These are phyloP conservation scores for Aphanomyces euteiches DNA, from an alignment of 352 stramenopile genomes.

Conservation along the genomic window DNA sequence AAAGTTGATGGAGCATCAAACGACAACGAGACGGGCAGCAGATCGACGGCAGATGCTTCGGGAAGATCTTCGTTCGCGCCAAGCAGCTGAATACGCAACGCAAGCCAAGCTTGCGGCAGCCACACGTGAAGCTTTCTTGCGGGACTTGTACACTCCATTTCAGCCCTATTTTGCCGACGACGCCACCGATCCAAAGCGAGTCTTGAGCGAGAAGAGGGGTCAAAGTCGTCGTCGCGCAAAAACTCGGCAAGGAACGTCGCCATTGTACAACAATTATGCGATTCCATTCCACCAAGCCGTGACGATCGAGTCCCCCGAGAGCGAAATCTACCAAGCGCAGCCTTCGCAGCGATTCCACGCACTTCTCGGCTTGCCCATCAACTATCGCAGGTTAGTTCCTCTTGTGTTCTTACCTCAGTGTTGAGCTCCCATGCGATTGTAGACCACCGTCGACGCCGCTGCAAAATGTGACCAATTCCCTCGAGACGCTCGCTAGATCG, in stretches of 20 bases:
- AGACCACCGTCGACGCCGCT: neutral
- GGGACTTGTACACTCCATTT: slow-evolving; percentile 23
- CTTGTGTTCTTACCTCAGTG: neutral
- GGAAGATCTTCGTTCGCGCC: slow-evolving; percentile 9
- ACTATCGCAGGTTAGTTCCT: slow-evolving; percentile 9
- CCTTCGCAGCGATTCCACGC: slow-evolving; percentile 18
- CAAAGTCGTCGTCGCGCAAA: neutral
- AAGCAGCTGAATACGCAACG: neutral
- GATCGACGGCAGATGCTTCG: slow-evolving; percentile 3
- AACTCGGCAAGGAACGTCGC: neutral
- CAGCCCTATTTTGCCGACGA: slow-evolving; percentile 11
- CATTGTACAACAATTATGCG: neutral
- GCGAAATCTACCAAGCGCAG: slow-evolving; percentile 21
- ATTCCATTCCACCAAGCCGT: slow-evolving; percentile 3
- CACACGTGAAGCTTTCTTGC: neutral
- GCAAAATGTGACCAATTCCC: neutral
- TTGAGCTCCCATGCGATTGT: neutral
- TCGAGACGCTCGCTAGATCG: neutral
- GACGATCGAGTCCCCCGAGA: neutral
- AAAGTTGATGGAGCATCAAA: neutral
- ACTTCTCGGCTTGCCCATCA: slow-evolving; percentile 9
- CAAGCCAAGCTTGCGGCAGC: neutral
- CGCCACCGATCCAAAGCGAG: neutral
- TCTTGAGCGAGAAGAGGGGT: neutral
- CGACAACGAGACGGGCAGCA: neutral